Evolutionary conservation across 768 basidiomycete genomes (phyloP), one percentile per base, ranked within the genome.

Genomic region (Lentinula detonsa): DNA sequence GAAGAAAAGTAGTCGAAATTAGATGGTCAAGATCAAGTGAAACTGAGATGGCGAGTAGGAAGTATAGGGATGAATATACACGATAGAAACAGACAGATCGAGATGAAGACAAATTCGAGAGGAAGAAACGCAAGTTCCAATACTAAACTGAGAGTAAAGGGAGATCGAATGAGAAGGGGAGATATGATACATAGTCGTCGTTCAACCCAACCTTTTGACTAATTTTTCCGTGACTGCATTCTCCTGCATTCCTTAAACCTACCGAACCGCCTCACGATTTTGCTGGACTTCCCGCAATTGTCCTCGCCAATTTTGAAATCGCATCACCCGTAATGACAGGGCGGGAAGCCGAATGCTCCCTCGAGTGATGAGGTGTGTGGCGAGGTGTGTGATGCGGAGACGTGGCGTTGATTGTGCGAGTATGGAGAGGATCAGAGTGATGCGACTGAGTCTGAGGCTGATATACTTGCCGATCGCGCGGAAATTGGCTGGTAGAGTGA

Each of bases 241-340:
- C n/a, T 8, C 4, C 50, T 11, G 31, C 7, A 15, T 11, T 43
- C 28, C 28, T 28, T 3, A 28, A 28, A 28, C 28, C 28, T 28
- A 28, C 28, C 28, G 28, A 28, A 28, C 28, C 28, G 28, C 28
- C 28, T 28, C 28, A 56, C 11, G 28, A 39, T 37, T 56, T 56
- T 10, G 23, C 40, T 15, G 55, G 55, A 56, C 55, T 56, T 43
- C 39, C 55, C 13, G 55, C 86, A 43, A 91, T 84, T 9, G 86
- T 84, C 65, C 82, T 78, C 31, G 84, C 85, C 35, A 92, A 70
- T 61, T 78, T 77, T 11, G 88, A 85, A 55, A 90, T 80, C 2
- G 88, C 90, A 54, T 87, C 88, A 11, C 78, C 85, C 5, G 87
- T 87, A 65, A 92, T 81, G 48, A 91, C 79, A n/a, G 90, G 90